A percentile compares a stretch with the other conserved stretches of the same genome.
Conservation (phyloP, 495 filamentous ascomycete genomes). For the Podospora pseudocomata region DNA sequence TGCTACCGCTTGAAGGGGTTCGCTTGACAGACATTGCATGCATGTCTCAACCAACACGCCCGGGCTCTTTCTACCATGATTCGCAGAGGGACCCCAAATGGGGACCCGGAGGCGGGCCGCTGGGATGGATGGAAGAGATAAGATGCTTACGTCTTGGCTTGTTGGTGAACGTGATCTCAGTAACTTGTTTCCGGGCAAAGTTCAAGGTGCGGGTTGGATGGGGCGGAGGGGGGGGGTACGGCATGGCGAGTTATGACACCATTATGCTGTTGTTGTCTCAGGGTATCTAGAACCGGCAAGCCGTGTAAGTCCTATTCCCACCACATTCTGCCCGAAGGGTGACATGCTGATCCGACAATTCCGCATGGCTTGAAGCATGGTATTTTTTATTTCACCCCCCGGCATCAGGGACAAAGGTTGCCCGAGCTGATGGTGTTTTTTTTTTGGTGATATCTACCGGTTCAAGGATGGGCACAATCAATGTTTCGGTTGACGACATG, state of each 20-base stretch:
- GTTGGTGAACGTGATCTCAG: neutral
- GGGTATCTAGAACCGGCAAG: too few relatives aligned
- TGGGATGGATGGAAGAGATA: neutral
- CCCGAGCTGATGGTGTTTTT: neutral
- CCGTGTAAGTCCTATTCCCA: too few relatives aligned
- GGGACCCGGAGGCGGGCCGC: neutral
- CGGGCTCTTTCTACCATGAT: neutral
- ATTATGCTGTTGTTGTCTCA: too few relatives aligned
- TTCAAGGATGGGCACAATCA: neutral
- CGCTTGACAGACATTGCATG: neutral
- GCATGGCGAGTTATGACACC: too few relatives aligned
- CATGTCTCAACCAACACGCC: neutral
- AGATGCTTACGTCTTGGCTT: neutral
- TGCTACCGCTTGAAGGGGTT: too few relatives aligned
- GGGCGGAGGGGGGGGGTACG: too few relatives aligned
- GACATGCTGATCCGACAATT: too few relatives aligned
- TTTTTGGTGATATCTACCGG: neutral
- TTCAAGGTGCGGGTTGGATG: neutral
- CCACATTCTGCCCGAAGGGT: too few relatives aligned
- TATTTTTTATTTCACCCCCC: too few relatives aligned
- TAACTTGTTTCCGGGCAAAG: neutral
- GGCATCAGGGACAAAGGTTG: neutral
- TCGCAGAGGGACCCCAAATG: neutral
- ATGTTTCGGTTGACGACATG: neutral
- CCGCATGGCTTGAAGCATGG: too few relatives aligned